Conservation (phyloP, 1,284 basidiomycete species). For the Irpex lacteus region DNA sequence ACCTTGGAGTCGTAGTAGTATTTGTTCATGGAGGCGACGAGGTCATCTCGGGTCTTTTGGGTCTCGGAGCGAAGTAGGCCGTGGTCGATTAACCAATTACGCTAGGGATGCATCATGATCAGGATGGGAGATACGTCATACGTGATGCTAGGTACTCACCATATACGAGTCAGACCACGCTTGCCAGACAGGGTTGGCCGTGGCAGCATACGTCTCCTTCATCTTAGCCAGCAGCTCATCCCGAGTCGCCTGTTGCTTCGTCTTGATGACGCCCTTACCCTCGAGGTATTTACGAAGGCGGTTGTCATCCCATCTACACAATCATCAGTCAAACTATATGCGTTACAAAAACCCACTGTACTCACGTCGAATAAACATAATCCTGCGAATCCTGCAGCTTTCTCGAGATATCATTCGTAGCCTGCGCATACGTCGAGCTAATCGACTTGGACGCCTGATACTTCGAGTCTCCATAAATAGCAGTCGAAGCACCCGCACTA, state of each 20-base stretch:
- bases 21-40: conserved; percentile 67
- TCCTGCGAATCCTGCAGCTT: conserved; percentile 76
- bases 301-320: conserved; percentile 70
- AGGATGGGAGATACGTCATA: not conserved
- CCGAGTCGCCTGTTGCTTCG: conserved; percentile 58
- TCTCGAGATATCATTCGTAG: conserved; percentile 54
- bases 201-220: conserved; percentile 63
- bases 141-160: conserved; percentile 39
- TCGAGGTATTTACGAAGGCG: conserved; percentile 70
- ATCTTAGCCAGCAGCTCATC: conserved; percentile 71
- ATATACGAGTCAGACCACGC: conserved; percentile 86
- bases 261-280: conserved; percentile 70
- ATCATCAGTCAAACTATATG: not conserved
- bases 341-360: not conserved
- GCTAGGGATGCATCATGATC: conserved; percentile 36
- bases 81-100: conserved; percentile 81
- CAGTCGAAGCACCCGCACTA: conserved; percentile 23
- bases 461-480: conserved; percentile 4
- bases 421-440: conserved; percentile 32
- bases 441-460: conserved; percentile 43
- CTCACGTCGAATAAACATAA: conserved; percentile 74
- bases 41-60: conserved; percentile 68
- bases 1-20: conserved; percentile 70
- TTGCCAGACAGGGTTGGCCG: conserved; percentile 68
- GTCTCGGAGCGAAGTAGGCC: conserved; percentile 59